Base-by-base conservation (phyloP, 169 alveolate species). In the Eimeria acervulina region DNA sequence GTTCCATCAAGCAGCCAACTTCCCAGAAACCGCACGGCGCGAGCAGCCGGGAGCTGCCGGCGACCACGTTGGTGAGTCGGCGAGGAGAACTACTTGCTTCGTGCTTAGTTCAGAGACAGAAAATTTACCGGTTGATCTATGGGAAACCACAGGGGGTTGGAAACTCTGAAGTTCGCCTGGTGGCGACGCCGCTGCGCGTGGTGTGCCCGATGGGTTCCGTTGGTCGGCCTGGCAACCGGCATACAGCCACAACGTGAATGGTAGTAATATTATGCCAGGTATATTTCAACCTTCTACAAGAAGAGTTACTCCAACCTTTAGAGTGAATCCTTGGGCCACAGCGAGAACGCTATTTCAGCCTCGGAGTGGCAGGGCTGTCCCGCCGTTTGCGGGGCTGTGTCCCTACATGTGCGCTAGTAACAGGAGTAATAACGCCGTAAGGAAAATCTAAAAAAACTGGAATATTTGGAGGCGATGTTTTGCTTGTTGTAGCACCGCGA, bases 361-460 rank as follows among this genome's bases (percentile, higher is more conserved):
- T 15, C 36, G 1, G 70, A 7, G 23, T 55, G 92, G 76, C 12
- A 78, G 88, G 92, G 92, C 92, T 84, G 92, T 55, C 74, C 47
- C 42, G 78, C 76, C 19, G 59, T n/a, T 51, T 55, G 92, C 92
- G 92, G 92, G 92, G 92, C 92, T 84, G 76, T 59, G 76, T 84
- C 59, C 52, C 52, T 47, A 3, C 26, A 80, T 40, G 59, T 55
- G 12, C 38, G 36, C n/a, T 42, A 13, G 66, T n/a, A 78, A 12
- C 59, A 78, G 8, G 17, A n/a, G 21, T 26, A 52, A 42, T 23
- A n/a, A n/a, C 63, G 12, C 68, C 6, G 4, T 15, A 42, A n/a
- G 40, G 33, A 2, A 10, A 2, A 78, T 42, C 63, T 31, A 72
- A 33, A 36, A 36, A 0, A 31, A 72, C 5, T 72, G 51, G 23